A percentile compares a stretch with the other conserved stretches of the same genome.
phyloP scores from a whole-genome alignment of 768 basidiomycete genomes.

The Suillus clintonianus region DNA sequence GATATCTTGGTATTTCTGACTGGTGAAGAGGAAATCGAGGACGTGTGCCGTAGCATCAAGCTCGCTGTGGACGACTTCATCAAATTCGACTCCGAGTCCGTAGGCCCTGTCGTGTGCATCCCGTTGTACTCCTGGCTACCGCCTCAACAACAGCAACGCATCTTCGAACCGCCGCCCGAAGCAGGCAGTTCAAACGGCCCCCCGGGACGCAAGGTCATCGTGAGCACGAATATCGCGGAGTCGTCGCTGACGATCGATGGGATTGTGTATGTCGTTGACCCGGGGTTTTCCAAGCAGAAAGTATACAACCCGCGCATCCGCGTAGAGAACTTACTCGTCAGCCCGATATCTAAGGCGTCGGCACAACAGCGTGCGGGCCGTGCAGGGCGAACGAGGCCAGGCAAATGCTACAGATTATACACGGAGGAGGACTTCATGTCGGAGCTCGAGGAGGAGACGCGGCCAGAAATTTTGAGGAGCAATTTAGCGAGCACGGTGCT shows the following conservation, averaged over 20 bases:
- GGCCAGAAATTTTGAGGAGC: slow-evolving; percentile 92
- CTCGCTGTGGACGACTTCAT: slow-evolving; percentile 84
- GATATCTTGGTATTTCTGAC: slow-evolving; percentile 95
- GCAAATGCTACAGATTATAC: slow-evolving; percentile 96
- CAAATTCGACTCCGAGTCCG: slow-evolving; percentile 66
- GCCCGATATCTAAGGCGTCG: slow-evolving; percentile 94
- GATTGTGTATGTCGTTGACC: slow-evolving; percentile 99
- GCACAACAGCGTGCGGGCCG: slow-evolving; percentile 96
- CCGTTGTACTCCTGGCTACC: slow-evolving; percentile 96
- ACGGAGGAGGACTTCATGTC: slow-evolving; percentile 97
- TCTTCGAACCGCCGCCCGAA: slow-evolving; percentile 87
- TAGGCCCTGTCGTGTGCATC: slow-evolving; percentile 87
- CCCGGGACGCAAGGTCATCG: slow-evolving; percentile 89
- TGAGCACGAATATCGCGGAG: slow-evolving; percentile 97
- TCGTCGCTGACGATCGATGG: slow-evolving; percentile 98
- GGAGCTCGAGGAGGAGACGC: slow-evolving; percentile 95
- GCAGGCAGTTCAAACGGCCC: slow-evolving; percentile 65
- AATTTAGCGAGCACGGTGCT: slow-evolving; percentile 93
- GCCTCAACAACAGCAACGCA: slow-evolving; percentile 92
- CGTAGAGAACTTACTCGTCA: slow-evolving; percentile 90
- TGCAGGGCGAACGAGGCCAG: slow-evolving; percentile 93
- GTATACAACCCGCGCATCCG: slow-evolving; percentile 98
- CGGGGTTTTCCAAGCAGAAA: slow-evolving; percentile 97
- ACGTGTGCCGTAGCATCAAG: slow-evolving; percentile 92
- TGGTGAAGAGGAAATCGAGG: slow-evolving; percentile 98